Conservation (phyloP, 805 yeast species). For the Candida manassasensis region DNA sequence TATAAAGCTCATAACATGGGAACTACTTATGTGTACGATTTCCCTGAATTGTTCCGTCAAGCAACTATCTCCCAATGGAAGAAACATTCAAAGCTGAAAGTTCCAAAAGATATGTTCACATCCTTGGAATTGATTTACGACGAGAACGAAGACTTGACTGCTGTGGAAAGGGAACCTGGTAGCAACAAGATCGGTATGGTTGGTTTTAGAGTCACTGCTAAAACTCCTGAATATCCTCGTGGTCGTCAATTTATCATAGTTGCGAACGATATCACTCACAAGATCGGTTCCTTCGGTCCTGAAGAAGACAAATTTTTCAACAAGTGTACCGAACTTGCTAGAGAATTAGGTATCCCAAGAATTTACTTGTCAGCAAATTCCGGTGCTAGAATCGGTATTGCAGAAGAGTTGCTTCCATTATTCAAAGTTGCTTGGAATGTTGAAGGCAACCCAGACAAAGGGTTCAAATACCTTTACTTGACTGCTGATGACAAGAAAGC, state of each 20-base stretch:
- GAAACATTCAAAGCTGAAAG: slow-evolving; percentile 50
- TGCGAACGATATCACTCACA: slow-evolving; percentile 96
- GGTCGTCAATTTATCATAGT: slow-evolving; percentile 92
- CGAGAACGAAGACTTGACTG: slow-evolving; percentile 67
- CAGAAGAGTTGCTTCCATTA: slow-evolving; percentile 88
- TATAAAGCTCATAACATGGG: slow-evolving; percentile 98
- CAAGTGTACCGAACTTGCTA: slow-evolving; percentile 87
- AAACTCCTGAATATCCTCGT: slow-evolving; percentile 94
- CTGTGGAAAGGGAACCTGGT: slow-evolving; percentile 93
- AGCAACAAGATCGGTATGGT: slow-evolving; percentile 97
- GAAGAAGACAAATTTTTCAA: slow-evolving; percentile 89
- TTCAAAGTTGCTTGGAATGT: slow-evolving; percentile 93
- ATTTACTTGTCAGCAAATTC: slow-evolving; percentile 95
- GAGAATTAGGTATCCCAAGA: slow-evolving; percentile 90
- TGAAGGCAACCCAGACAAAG: slow-evolving; percentile 68
- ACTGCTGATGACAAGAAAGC: slow-evolving; percentile 58
- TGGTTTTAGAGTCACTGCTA: slow-evolving; percentile 84
- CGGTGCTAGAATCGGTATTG: slow-evolving; percentile 98
- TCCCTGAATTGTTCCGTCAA: slow-evolving; percentile 98
- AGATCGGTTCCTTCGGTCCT: slow-evolving; percentile 99
- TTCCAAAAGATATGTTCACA: slow-evolving; percentile 74
- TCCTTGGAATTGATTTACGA: slow-evolving; percentile 87
- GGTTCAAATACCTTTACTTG: slow-evolving; percentile 85
- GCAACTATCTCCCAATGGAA: slow-evolving; percentile 86
- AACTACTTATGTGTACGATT: slow-evolving; percentile 95